Percentiles rank a stretch among this genome's conserved stretches.
These are phyloP conservation scores for Rheum nobile DNA, from an alignment of 148 eudicot species.

Conservation along the genomic window DNA sequence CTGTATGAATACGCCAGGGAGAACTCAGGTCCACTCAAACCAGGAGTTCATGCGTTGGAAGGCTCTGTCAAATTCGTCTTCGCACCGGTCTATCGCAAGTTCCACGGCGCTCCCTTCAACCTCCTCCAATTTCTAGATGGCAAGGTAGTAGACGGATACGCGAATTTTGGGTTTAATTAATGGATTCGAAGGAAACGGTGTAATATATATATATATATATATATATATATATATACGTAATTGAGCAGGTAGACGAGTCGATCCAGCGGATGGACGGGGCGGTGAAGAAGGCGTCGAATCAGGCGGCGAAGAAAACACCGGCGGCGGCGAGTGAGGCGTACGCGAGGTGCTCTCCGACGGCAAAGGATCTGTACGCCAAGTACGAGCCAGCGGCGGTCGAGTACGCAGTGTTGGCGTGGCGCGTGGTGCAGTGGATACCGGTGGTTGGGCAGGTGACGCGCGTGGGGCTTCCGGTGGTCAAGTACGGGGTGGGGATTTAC, in stretches of 20 bases:
- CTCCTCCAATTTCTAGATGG: background rate
- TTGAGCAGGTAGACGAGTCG: background rate
- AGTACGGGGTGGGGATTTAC: background rate
- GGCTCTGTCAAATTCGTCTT: background rate
- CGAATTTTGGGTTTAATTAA: too few relatives aligned
- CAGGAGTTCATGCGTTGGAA: background rate
- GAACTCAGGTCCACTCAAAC: background rate
- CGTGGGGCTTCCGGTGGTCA: background rate
- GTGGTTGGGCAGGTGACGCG: background rate
- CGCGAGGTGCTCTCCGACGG: background rate
- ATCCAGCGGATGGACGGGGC: background rate
- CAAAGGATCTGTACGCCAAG: background rate
- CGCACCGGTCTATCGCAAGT: background rate
- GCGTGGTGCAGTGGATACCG: background rate
- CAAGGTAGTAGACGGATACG: background rate
- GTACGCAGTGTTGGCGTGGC: background rate
- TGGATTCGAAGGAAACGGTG: background rate
- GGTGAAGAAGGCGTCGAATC: background rate
- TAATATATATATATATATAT: too few relatives aligned
- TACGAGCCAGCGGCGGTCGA: background rate
- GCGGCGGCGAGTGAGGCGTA: background rate
- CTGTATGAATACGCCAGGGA: background rate
- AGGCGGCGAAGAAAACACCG: background rate
- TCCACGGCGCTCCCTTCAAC: background rate
- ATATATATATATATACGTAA: too few relatives aligned